These are phyloP conservation scores for Tolypocladium inflatum DNA, from an alignment of 2,329 filamentous ascomycete species.

Conservation along the genomic window DNA sequence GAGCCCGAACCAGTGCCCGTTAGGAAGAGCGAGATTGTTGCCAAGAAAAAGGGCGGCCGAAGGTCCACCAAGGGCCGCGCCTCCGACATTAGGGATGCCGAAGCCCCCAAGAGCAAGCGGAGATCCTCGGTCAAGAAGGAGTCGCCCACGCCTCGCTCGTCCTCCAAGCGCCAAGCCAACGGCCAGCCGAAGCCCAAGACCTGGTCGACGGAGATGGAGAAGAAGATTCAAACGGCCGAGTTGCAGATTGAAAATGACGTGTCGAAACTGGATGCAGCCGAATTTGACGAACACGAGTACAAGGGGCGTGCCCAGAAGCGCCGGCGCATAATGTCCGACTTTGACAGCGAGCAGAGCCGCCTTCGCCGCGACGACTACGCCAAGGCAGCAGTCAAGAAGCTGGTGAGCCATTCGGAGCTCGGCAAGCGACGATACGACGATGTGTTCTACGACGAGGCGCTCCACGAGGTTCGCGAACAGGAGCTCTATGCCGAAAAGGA, in stretches of 20 bases:
- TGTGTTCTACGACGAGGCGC: conserved; percentile 68
- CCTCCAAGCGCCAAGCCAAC: conserved; percentile 51
- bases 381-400: conserved; percentile 47
- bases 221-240: conserved; percentile 27
- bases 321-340: conserved; percentile 51
- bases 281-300: conserved; percentile 37
- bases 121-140: conserved; percentile 41
- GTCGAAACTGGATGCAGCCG: conserved; percentile 30
- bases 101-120: conserved; percentile 38
- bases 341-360: conserved; percentile 57
- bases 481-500: conserved; percentile 94
- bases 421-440: conserved; percentile 71
- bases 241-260: conserved; percentile 37
- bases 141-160: conserved; percentile 36
- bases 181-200: conserved; percentile 55
- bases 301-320: conserved; percentile 57
- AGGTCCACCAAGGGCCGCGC: conserved; percentile 39
- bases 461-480: conserved; percentile 79
- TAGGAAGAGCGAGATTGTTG: conserved; percentile 14
- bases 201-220: conserved; percentile 43
- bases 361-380: conserved; percentile 51
- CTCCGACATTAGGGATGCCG: conserved; percentile 40
- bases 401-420: conserved; percentile 58
- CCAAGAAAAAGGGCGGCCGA: conserved; percentile 21
- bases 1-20: conserved; percentile 18